Evolutionary conservation across 352 stramenopile species (phyloP).

Genomic region (Globisporangium ultimum): DNA sequence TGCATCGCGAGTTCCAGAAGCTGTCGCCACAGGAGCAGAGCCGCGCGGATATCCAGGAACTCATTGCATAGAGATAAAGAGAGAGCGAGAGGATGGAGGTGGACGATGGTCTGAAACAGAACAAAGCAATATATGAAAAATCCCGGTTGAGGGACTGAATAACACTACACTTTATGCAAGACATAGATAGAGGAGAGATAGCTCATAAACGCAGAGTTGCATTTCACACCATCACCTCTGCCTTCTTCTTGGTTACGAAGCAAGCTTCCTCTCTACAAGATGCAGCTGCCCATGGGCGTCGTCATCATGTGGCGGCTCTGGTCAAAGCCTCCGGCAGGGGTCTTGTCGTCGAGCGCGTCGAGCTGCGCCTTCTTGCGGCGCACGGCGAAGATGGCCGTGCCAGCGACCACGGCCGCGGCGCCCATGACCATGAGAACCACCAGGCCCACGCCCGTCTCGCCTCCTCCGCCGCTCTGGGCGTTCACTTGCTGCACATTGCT

Average conservation of each 20-base stretch:
- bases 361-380: slow-evolving; percentile 57
- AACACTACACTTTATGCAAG: too few relatives aligned
- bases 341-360: slow-evolving; percentile 59
- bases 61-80: slow-evolving; percentile 20
- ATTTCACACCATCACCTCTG: too few relatives aligned
- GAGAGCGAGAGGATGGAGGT: too few relatives aligned
- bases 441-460: slow-evolving; percentile 10
- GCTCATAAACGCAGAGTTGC: too few relatives aligned
- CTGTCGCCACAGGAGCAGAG: slow-evolving; percentile 39
- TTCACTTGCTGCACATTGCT: slow-evolving; percentile 8
- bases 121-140: too few relatives aligned
- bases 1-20: slow-evolving; percentile 42
- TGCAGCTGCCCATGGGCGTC: slow-evolving; percentile 35
- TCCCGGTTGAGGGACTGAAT: too few relatives aligned
- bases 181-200: too few relatives aligned
- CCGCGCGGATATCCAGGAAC: slow-evolving; percentile 50
- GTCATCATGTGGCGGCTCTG: slow-evolving; percentile 33
- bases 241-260: too few relatives aligned
- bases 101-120: too few relatives aligned
- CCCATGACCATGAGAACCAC: slow-evolving; percentile 17
- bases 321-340: slow-evolving; percentile 21
- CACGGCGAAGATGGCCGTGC: slow-evolving; percentile 38
- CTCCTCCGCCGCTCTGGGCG: not conserved
- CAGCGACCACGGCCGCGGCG: slow-evolving; percentile 20
- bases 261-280: slow-evolving; percentile 22